Evolutionary conservation across 345 rosid species (phyloP).

Genomic region (Schrenkiella parvula): DNA sequence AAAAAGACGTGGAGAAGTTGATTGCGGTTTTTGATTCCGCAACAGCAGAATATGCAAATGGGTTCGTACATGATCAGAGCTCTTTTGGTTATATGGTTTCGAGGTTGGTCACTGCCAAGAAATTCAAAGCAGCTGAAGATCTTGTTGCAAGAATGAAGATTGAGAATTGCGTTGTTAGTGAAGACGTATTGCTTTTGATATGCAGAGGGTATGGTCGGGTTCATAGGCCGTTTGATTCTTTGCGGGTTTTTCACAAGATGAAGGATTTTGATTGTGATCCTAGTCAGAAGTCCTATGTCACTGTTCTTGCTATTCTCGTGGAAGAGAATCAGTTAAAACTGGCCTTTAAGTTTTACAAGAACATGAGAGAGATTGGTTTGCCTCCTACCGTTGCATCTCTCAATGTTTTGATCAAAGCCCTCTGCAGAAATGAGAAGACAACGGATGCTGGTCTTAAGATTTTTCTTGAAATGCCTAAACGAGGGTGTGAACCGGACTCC

Average conservation of each 20-base stretch:
- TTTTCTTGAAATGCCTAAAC: slow-evolving; percentile 73
- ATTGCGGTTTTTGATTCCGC: slow-evolving; percentile 62
- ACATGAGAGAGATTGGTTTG: slow-evolving; percentile 63
- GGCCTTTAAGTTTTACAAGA: slow-evolving; percentile 63
- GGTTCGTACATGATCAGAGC: slow-evolving; percentile 53
- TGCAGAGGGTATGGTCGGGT: slow-evolving; percentile 78
- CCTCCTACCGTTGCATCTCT: slow-evolving; percentile 62
- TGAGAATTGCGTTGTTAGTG: slow-evolving; percentile 52
- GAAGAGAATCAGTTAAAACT: slow-evolving; percentile 68
- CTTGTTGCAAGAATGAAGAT: slow-evolving; percentile 62
- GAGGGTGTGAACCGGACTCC: slow-evolving; percentile 66
- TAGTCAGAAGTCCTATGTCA: slow-evolving; percentile 51
- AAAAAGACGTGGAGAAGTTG: slow-evolving; percentile 57
- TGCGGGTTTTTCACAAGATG: slow-evolving; percentile 70
- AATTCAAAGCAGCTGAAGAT: slow-evolving; percentile 64
- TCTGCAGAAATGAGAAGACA: slow-evolving; percentile 63
- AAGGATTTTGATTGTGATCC: slow-evolving; percentile 58
- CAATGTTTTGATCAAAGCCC: slow-evolving; percentile 82
- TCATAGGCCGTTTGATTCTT: slow-evolving; percentile 65
- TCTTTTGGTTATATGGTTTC: slow-evolving; percentile 61
- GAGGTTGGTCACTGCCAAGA: slow-evolving; percentile 62
- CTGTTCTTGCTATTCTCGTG: slow-evolving; percentile 62
- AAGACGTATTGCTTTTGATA: slow-evolving; percentile 58
- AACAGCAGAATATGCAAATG: slow-evolving; percentile 65
- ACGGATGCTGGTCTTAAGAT: slow-evolving; percentile 67